phyloP scores from a whole-genome alignment of 2,329 filamentous ascomycete genomes.

The Alternaria consortialis region DNA sequence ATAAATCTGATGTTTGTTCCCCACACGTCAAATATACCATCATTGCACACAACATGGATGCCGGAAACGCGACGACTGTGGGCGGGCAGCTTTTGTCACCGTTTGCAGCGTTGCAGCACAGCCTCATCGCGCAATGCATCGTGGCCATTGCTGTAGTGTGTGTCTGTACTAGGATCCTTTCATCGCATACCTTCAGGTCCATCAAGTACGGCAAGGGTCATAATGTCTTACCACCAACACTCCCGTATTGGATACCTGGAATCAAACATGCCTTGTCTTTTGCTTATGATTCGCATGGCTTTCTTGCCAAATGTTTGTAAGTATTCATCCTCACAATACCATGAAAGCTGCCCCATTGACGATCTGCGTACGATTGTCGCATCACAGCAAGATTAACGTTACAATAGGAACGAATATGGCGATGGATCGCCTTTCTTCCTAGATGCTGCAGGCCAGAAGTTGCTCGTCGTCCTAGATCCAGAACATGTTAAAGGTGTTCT shows the following conservation, averaged over 20 bases:
- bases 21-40: not conserved
- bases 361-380: not conserved
- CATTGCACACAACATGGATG: constrained; percentile 1
- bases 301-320: constrained; percentile 26
- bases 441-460: constrained; percentile 26
- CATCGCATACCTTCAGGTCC: constrained; percentile 18
- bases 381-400: not conserved
- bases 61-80: constrained; percentile 1
- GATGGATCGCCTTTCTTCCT: constrained; percentile 28
- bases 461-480: constrained; percentile 24
- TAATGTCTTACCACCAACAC: constrained; percentile 23
- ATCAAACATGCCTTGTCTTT: constrained; percentile 28
- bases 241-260: constrained; percentile 31
- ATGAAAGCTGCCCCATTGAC: not conserved
- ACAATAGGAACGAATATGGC: constrained; percentile 20
- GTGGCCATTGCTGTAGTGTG: constrained; percentile 16
- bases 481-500: constrained; percentile 24
- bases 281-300: constrained; percentile 19
- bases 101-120: constrained; percentile 4
- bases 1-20: not conserved
- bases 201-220: constrained; percentile 16
- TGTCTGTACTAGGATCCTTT: constrained; percentile 23
- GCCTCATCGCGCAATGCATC: constrained; percentile 9
- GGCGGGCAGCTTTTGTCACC: not conserved
- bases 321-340: not conserved